These are phyloP conservation scores for Debaryomyces fabryi DNA, from an alignment of 1,139 yeast genomes.

Conservation along the genomic window DNA sequence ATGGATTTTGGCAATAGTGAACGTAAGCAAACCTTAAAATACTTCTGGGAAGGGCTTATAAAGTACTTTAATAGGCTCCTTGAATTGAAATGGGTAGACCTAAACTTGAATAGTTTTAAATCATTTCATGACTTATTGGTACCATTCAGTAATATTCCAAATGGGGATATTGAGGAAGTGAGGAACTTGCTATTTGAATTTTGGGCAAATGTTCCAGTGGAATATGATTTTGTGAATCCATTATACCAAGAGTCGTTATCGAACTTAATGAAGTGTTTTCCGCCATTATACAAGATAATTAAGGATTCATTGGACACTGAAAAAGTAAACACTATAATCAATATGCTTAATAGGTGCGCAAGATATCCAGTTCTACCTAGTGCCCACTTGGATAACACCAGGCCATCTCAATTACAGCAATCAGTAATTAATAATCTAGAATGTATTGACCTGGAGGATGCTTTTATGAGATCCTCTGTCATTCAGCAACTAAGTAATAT, in stretches of 20 bases:
- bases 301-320: constrained; percentile 27
- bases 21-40: constrained; percentile 14
- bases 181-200: constrained; percentile 54
- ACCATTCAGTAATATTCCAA: constrained; percentile 23
- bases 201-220: constrained; percentile 64
- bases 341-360: constrained; percentile 58
- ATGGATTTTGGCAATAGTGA: constrained; percentile 25
- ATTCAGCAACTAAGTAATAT: constrained; percentile 57
- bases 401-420: constrained; percentile 58
- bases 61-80: constrained; percentile 46
- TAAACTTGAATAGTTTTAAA: constrained; percentile 55
- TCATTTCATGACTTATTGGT: constrained; percentile 52
- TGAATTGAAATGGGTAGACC: constrained; percentile 44
- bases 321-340: constrained; percentile 46
- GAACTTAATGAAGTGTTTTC: constrained; percentile 54
- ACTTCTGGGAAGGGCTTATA: constrained; percentile 57
- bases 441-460: constrained; percentile 32
- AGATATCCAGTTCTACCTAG: constrained; percentile 68
- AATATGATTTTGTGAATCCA: constrained; percentile 58
- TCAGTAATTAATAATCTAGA: constrained; percentile 50
- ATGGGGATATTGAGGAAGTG: constrained; percentile 23
- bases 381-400: constrained; percentile 42
- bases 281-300: constrained; percentile 43
- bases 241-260: constrained; percentile 60
- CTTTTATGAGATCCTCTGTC: constrained; percentile 45